Evolutionary conservation across 2,329 filamentous ascomycete species (phyloP), one percentile per base, ranked within the genome.

Genomic region (Polychaeton citri): DNA sequence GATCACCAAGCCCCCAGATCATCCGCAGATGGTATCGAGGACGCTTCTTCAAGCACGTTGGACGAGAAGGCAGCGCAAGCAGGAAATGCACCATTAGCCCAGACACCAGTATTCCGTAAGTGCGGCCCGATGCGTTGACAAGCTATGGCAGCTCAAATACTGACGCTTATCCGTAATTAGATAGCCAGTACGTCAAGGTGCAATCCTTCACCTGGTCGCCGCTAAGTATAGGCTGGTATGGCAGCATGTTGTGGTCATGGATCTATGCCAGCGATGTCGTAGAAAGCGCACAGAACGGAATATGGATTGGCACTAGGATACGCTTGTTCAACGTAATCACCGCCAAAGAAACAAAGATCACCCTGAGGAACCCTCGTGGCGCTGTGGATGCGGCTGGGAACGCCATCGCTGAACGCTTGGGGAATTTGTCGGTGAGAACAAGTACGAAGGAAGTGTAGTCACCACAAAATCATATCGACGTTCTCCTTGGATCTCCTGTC

Each of bases 181-280:
- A 28, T 10, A 28, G 24, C 24, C 12, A 28, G 12, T 28, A 32
- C 12, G 18, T 32, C 5, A 32, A 19, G 20, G 79, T 90, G 12
- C 87, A 95, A 53, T 79, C 84, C 10, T 96, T 96, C 51, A 85
- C 94, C 61, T 96, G 88, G 88, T 88, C 86, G 3, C 79, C 83
- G 0, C 66, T 94, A 21, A 81, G 84, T 0, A 68, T 96, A 34
- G 88, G 87, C 33, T 96, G 90, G 90, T 95, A 96, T 57, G 85
- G 95, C 59, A 88, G 84, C 4, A 68, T 96, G 9, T 68, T 98
- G 7, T 98, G 90, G 90, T 79, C 85, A 12, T 83, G 95, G 48
- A 76, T 95, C 36, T 96, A 95, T 56, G 78, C 81, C 19, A 79
- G 78, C 49, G 90, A 98, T 62, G 84, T 94, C 77, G 24, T 15